Evolutionary conservation across 164 flowering plant genomes (phyloP).

Genomic region (Aristolochia contorta): DNA sequence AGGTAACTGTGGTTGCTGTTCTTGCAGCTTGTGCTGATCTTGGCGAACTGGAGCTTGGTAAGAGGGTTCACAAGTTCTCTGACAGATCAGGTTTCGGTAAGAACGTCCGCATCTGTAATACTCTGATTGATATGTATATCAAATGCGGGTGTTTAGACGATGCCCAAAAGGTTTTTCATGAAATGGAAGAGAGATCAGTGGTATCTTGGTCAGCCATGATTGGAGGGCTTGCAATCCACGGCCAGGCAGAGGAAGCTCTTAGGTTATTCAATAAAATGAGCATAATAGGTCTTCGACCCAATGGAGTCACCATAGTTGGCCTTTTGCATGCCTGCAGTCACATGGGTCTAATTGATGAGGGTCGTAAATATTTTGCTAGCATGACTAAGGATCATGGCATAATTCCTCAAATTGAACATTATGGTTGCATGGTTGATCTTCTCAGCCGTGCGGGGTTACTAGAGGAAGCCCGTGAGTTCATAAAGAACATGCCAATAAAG

Average conservation of each 20-base stretch:
- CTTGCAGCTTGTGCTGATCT: constrained; percentile 70
- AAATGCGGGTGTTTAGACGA: constrained; percentile 61
- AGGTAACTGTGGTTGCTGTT: constrained; percentile 62
- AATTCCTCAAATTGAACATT: constrained; percentile 43
- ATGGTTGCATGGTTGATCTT: constrained; percentile 67
- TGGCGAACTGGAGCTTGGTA: constrained; percentile 53
- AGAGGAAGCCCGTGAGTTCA: constrained; percentile 47
- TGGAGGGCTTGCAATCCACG: constrained; percentile 57
- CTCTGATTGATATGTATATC: constrained; percentile 71
- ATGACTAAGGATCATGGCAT: constrained; percentile 46
- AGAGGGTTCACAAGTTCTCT: constrained; percentile 44
- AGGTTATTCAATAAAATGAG: constrained; percentile 32
- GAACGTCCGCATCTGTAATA: constrained; percentile 42
- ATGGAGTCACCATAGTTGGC: constrained; percentile 50
- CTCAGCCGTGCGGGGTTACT: constrained; percentile 53
- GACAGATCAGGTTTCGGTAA: constrained; percentile 30
- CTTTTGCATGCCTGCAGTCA: constrained; percentile 60
- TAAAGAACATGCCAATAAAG: constrained; percentile 42
- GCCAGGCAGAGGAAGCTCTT: constrained; percentile 40
- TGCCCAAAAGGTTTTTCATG: constrained; percentile 39
- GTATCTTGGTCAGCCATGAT: constrained; percentile 83
- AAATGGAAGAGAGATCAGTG: constrained; percentile 47
- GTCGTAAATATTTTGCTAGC: constrained; percentile 32
- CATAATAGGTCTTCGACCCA: constrained; percentile 33
- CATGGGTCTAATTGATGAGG: constrained; percentile 44